These are phyloP conservation scores for Neohortaea acidophila DNA, from an alignment of 495 filamentous ascomycete genomes.

Conservation along the genomic window DNA sequence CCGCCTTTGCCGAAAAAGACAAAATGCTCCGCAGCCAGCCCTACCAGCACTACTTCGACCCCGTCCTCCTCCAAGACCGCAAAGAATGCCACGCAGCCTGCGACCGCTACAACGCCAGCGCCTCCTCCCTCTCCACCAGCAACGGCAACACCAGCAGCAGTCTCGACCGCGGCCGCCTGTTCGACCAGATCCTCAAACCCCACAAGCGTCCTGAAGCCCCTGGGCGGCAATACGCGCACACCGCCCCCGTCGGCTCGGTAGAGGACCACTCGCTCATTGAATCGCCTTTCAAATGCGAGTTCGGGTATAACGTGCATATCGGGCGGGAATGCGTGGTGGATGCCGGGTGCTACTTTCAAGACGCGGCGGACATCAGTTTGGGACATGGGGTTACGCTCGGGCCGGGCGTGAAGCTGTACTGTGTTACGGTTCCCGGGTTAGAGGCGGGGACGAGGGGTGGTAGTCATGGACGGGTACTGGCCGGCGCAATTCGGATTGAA, in stretches of 20 bases:
- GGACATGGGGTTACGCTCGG: slow-evolving; percentile 70
- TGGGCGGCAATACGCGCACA: slow-evolving; percentile 2
- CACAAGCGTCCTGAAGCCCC: not conserved
- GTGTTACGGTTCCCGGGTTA: slow-evolving; percentile 54
- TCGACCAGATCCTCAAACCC: slow-evolving; percentile 51
- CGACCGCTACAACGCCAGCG: slow-evolving; percentile 75
- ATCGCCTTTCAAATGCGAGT: slow-evolving; percentile 84
- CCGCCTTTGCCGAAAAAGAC: slow-evolving; percentile 74
- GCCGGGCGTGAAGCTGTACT: slow-evolving; percentile 72
- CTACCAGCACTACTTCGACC: slow-evolving; percentile 65
- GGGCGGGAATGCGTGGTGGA: slow-evolving; percentile 78
- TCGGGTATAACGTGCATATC: slow-evolving; percentile 85
- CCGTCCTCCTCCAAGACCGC: slow-evolving; percentile 68
- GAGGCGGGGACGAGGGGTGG: slow-evolving; percentile 65
- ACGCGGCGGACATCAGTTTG: slow-evolving; percentile 58
- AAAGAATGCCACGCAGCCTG: slow-evolving; percentile 72
- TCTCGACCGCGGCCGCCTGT: slow-evolving; percentile 64
- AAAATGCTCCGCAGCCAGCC: slow-evolving; percentile 81
- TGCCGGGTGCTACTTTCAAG: slow-evolving; percentile 73
- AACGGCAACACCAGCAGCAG: slow-evolving; percentile 52
- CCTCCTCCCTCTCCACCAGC: slow-evolving; percentile 25
- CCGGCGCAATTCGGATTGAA: slow-evolving; percentile 61
- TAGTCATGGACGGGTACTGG: slow-evolving; percentile 54
- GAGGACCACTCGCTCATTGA: slow-evolving; percentile 69
- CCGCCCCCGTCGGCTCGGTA: slow-evolving; percentile 42